Percentiles rank a stretch among this genome's conserved stretches.
These are phyloP conservation scores for Epichloe gansuensis DNA, from an alignment of 2,329 filamentous ascomycete species.

Conservation along the genomic window DNA sequence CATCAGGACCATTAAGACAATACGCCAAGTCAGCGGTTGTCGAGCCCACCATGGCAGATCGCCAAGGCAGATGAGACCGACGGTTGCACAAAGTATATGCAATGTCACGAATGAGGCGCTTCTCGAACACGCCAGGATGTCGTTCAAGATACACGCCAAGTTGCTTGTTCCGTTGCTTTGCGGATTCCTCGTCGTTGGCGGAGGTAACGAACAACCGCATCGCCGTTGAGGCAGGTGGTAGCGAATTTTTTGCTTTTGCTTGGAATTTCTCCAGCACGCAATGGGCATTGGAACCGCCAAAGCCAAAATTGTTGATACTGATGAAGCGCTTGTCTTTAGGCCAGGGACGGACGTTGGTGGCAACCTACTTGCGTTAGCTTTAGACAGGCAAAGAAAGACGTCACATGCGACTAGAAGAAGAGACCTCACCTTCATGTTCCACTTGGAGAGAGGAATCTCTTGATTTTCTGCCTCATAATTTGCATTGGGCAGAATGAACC, in stretches of 20 bases:
- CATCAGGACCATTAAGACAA: conserved; percentile 23
- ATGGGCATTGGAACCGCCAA: conserved; percentile 33
- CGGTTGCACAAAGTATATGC: conserved; percentile 35
- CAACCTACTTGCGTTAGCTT: neutral
- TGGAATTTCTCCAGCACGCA: conserved; percentile 21
- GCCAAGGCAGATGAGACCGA: conserved; percentile 29
- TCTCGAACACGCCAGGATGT: conserved; percentile 29
- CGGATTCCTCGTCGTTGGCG: conserved; percentile 24
- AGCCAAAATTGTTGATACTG: conserved; percentile 37
- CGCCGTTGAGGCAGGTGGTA: conserved; percentile 7
- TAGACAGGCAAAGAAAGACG: neutral
- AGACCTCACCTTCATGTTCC: conserved; percentile 35
- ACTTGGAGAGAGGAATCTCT: conserved; percentile 35
- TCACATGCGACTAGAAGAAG: conserved; percentile 15
- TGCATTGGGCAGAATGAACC: conserved; percentile 35
- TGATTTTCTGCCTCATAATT: conserved; percentile 37
- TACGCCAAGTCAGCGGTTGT: conserved; percentile 32
- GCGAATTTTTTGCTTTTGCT: conserved; percentile 2
- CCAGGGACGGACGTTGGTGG: conserved; percentile 23
- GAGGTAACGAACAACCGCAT: conserved; percentile 29
- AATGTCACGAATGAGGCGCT: conserved; percentile 30
- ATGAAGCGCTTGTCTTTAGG: conserved; percentile 35
- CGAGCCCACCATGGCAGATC: conserved; percentile 29
- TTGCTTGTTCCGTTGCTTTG: conserved; percentile 17
- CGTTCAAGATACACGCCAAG: conserved; percentile 28